A percentile compares a stretch with the other conserved stretches of the same genome.
phyloP scores from a whole-genome alignment of 208 protist genomes.

The Endotrypanum monterogeii region DNA sequence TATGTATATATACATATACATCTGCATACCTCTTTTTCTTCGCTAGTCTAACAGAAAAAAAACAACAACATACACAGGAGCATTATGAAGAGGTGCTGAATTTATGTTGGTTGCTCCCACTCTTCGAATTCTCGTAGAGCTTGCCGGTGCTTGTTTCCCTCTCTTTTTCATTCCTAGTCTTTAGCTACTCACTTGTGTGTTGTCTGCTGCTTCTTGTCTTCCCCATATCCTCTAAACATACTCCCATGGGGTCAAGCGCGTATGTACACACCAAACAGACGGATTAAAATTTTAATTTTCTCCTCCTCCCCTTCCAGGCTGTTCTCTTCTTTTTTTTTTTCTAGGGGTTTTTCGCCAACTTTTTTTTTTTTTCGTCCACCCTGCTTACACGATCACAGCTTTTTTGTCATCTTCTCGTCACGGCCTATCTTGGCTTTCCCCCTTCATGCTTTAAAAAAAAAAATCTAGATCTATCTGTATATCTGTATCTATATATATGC shows the following conservation, averaged over 20 bases:
- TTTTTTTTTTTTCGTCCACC: too few species aligned
- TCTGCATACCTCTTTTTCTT: neutral
- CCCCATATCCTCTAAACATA: neutral
- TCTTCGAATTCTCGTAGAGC: neutral
- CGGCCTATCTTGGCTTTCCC: too few species aligned
- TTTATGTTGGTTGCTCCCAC: neutral
- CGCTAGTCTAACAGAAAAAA: neutral
- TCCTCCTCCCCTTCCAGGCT: too few species aligned
- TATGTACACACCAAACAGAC: neutral
- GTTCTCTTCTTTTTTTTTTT: too few species aligned
- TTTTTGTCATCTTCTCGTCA: too few species aligned
- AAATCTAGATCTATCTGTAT: too few species aligned
- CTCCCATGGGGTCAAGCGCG: neutral
- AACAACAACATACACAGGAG: too few species aligned
- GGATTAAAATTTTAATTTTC: too few species aligned
- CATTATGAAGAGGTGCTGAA: neutral
- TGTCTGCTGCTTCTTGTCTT: neutral
- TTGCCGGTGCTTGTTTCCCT: neutral
- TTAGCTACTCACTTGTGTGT: neutral
- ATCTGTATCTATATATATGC: too few species aligned
- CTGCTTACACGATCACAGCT: too few species aligned
- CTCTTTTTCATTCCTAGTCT: neutral
- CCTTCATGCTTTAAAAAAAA: too few species aligned
- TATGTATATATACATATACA: neutral
- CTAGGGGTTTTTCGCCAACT: too few species aligned